A percentile compares a stretch with the other conserved stretches of the same genome.
Evolutionary conservation across 768 basidiomycete species (phyloP).

Genomic region (Pisolithus marmoratus): DNA sequence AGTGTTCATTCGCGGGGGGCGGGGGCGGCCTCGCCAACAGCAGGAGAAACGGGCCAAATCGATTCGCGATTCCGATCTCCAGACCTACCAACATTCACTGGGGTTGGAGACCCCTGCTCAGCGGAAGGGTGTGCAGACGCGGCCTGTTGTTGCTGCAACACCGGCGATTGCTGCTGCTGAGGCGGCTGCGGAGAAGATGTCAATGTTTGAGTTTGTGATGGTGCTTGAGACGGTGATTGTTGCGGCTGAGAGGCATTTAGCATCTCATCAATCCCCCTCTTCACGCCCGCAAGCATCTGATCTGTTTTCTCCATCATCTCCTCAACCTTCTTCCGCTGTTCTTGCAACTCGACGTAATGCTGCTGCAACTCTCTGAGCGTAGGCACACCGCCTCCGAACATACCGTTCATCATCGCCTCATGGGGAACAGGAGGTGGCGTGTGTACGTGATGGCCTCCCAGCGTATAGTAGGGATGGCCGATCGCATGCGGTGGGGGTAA

Average conservation of each 20-base stretch:
- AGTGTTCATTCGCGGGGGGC: not conserved
- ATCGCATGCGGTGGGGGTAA: conserved; percentile 34
- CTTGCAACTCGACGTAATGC: conserved; percentile 61
- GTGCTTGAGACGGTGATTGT: conserved; percentile 10
- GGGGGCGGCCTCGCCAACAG: not conserved
- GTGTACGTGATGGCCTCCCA: conserved; percentile 25
- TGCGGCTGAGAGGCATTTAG: conserved; percentile 29
- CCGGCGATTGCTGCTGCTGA: not conserved
- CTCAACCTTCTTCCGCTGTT: conserved; percentile 59
- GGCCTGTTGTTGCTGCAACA: not conserved
- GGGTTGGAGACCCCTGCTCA: not conserved
- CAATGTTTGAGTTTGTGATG: conserved; percentile 24
- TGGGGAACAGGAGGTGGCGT: conserved; percentile 27
- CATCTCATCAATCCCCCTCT: conserved; percentile 75
- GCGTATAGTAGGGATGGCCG: conserved; percentile 31
- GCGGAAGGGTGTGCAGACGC: not conserved
- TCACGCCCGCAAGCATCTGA: conserved; percentile 62
- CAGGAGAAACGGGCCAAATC: conserved; percentile 4
- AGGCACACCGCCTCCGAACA: conserved; percentile 28
- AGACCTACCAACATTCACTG: conserved; percentile 4
- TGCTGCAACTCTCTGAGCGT: conserved; percentile 60
- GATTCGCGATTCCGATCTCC: conserved; percentile 4
- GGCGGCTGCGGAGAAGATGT: conserved; percentile 15
- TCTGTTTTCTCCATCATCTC: conserved; percentile 76
- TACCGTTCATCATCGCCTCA: conserved; percentile 23